Conservation (phyloP, 106 monocot species). For the Amphibolis antarctica region DNA sequence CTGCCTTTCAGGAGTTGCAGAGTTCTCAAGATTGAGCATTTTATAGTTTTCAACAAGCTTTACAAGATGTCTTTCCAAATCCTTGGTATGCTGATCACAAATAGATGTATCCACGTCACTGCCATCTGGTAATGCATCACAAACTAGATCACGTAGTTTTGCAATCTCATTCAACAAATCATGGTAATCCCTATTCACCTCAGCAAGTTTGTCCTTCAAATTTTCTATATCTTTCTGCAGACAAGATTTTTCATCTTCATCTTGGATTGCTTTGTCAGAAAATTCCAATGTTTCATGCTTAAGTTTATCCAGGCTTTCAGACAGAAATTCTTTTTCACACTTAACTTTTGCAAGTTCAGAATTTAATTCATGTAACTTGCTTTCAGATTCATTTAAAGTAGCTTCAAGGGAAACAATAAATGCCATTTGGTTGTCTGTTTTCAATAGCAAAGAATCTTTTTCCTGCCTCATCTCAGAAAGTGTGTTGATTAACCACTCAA, state of each 20-base stretch:
- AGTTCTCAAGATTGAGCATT: conserved; percentile 12
- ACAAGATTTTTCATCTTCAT: conserved; percentile 50
- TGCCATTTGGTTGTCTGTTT: conserved; percentile 58
- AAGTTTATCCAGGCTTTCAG: conserved; percentile 51
- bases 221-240: conserved; percentile 43
- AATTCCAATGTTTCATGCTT: conserved; percentile 43
- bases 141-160: conserved; percentile 38
- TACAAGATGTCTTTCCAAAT: conserved; percentile 40
- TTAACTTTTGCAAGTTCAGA: conserved; percentile 42
- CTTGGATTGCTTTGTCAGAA: conserved; percentile 49
- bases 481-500: conserved; percentile 55
- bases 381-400: conserved; percentile 61
- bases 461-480: conserved; percentile 50
- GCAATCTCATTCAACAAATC: conserved; percentile 31
- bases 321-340: conserved; percentile 60
- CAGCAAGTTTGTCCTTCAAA: conserved; percentile 40
- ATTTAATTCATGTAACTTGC: conserved; percentile 59
- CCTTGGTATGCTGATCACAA: conserved; percentile 12
- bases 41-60: conserved; percentile 49
- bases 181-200: conserved; percentile 17
- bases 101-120: conserved; percentile 14
- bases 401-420: conserved; percentile 53
- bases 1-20: conserved; percentile 19
- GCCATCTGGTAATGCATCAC: conserved; percentile 28
- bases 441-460: conserved; percentile 55